Evolutionary conservation across 495 filamentous ascomycete species (phyloP), one percentile per base, ranked within the genome.

Genomic region (Aspergillus kassunensis): DNA sequence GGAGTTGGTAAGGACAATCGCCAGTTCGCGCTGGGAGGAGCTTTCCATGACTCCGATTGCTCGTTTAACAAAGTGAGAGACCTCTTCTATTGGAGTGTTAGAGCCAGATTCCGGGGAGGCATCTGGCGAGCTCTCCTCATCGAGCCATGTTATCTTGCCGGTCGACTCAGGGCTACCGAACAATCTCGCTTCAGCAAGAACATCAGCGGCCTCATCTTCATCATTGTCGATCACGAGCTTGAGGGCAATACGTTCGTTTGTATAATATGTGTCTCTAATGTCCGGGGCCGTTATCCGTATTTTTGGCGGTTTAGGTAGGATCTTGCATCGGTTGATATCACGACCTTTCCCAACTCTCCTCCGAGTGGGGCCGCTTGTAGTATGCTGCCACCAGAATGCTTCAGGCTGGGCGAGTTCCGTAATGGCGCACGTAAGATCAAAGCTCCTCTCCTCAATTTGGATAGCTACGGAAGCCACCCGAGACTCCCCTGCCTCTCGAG

Each of bases 271-370:
- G 19, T 81, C 73, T 49, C 74, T 72, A 39, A 86, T 67, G 39
- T 81, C 76, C 2, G 78, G 71, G 18, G 87, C 66, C 21, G 72
- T 76, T 29, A 97, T 79, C 53, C 87, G 81, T 68, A 99, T 84
- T 64, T 97, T 97, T 0, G 93, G 93, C 34, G 93, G 93, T 61
- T 93, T 87, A 4, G 92, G 93, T 49, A 90, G 74, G 29, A 97
- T 83, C 40, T 79, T 87, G 86, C 76, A 55, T 13, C 49, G 60
- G 24, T 59, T 64, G 25, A 63, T 65, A 51, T 78, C 64, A 15
- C 68, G 62, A 42, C 66, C 69, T 49, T 67, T 70, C 24, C 73
- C 72, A 39, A 73, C 45, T 53, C 67, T 62, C 56, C 70, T 68
- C 33, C 62, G 59, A 41, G 55, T 55, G 8, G 63, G 39, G 25